phyloP scores from a whole-genome alignment of 108 stramenopile genomes.

The Aurantiochytrium sp. region DNA sequence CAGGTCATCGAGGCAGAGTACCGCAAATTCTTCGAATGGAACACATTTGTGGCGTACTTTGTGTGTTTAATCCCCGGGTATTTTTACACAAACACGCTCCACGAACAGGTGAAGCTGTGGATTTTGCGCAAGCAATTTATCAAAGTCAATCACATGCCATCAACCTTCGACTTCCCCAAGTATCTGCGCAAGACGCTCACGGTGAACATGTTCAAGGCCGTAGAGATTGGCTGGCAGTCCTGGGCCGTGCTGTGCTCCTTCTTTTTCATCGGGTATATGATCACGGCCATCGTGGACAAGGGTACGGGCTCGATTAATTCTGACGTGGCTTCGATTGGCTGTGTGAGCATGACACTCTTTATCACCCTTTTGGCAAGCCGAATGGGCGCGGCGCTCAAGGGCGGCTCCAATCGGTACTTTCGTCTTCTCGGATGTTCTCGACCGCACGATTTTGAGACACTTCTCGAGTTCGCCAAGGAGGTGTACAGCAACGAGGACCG shows the following conservation, averaged over 20 bases:
- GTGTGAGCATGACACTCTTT: background rate
- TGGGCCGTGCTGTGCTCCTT: background rate
- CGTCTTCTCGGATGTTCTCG: background rate
- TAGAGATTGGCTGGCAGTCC: background rate
- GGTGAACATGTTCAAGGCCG: background rate
- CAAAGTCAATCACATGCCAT: background rate
- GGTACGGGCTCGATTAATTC: background rate
- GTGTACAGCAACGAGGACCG: background rate
- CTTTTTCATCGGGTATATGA: background rate
- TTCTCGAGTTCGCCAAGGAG: background rate
- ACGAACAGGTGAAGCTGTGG: background rate
- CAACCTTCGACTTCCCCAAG: background rate
- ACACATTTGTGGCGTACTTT: background rate
- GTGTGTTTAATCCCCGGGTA: background rate
- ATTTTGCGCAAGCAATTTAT: background rate
- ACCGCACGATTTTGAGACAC: background rate
- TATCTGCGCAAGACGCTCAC: background rate
- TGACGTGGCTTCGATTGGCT: background rate
- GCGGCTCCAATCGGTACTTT: background rate
- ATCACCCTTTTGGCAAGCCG: background rate
- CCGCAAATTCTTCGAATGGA: background rate
- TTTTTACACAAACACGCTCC: background rate
- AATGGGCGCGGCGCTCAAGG: background rate
- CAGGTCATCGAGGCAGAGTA: background rate
- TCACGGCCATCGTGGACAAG: background rate